Evolutionary conservation across 2,329 filamentous ascomycete genomes (phyloP), one percentile per base, ranked within the genome.

Genomic region (Colletotrichum neosansevieriae): DNA sequence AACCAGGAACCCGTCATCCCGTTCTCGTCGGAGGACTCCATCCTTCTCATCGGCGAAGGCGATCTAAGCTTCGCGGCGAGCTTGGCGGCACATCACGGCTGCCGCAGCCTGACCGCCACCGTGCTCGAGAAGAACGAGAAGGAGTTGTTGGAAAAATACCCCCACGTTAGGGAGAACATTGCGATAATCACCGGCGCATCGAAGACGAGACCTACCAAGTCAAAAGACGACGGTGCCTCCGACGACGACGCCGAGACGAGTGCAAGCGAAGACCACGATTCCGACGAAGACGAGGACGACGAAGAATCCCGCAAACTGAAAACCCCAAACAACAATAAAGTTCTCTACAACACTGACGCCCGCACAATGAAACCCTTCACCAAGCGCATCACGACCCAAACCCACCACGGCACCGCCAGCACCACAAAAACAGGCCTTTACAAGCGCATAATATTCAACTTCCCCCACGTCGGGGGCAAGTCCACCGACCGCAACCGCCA

Each of bases 401-500:
- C 38, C 53, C 62, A 69, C 62, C 58, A 62, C 67, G 62, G 59
- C 57, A 78, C 79, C 32, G 72, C 76, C 69, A 70, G 76, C 70
- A 59, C 71, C 61, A 49, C 61, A 13, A 65, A 66, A 17, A n/a
- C 32, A 6, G 64, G 74, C 3, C 79, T 83, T 4, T 94, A 92
- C 85, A 90, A 97, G 78, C 87, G 89, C 64, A 91, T 98, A 70
- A 85, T 95, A 72, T 99, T 98, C 88, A 97, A 98, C 84, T 99
- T 99, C 79, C 96, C 96, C 40, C 96, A 99, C 82, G 92, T 97
- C 3, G 96, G 96, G 71, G 96, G 96, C 51, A 91, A 97, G 75
- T 92, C 89, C 72, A 98, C 92, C 73, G 94, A 98, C 81, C 92
- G 98, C 63, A 98, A 98, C 82, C 87, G 96, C 40, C 96, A 99